Conservation (phyloP, 2,329 filamentous ascomycete genomes). For the Colletotrichum ledebouriae region DNA sequence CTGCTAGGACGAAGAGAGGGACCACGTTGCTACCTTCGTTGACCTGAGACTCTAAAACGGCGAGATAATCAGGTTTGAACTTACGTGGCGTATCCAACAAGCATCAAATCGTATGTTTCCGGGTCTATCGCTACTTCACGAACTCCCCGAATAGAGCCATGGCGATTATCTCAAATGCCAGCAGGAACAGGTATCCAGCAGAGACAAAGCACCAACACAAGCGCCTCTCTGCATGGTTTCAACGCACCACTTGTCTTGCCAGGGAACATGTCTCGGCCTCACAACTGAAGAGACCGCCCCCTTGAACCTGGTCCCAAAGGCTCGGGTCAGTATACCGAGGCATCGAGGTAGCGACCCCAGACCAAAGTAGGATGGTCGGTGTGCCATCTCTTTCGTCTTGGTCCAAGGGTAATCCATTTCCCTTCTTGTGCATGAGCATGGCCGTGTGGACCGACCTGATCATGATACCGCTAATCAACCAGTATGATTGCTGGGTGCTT, state of each 20-base stretch:
- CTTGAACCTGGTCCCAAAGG: neutral
- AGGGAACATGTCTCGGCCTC: constrained; percentile 6
- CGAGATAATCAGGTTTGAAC: neutral
- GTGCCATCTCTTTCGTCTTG: too few relatives aligned
- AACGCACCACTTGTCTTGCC: neutral
- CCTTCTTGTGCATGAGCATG: too few relatives aligned
- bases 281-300: neutral
- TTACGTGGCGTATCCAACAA: neutral
- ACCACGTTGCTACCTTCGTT: neutral
- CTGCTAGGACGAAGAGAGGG: neutral
- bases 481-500: too few relatives aligned
- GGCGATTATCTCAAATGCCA: neutral
- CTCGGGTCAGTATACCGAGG: neutral
- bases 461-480: too few relatives aligned
- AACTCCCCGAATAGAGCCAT: neutral
- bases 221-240: neutral
- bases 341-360: neutral
- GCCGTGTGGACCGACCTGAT: too few relatives aligned
- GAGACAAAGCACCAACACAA: neutral
- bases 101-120: neutral
- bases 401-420: too few relatives aligned
- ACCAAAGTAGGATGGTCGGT: too few relatives aligned
- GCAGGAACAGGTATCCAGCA: neutral
- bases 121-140: neutral
- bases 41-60: too few relatives aligned